Evolutionary conservation across 2,329 filamentous ascomycete genomes (phyloP).

Genomic region (Scytalidium sp.): DNA sequence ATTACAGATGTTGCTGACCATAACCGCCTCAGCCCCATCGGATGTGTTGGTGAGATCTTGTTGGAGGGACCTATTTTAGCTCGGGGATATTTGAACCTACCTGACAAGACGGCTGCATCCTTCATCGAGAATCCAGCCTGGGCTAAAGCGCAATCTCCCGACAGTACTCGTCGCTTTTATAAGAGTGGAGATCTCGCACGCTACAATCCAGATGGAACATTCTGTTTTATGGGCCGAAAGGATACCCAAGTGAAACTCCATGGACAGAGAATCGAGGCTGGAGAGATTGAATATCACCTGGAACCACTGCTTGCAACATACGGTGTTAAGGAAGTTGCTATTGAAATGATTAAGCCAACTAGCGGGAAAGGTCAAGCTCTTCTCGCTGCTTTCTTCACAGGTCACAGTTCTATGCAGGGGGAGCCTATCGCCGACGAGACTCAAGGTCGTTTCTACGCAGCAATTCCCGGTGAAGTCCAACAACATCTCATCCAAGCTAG

Average conservation of each 20-base stretch:
- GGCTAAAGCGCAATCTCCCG: background rate
- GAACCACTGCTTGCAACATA: too few species aligned
- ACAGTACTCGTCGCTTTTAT: constrained; percentile 44
- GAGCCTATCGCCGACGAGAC: too few species aligned
- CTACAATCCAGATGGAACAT: constrained; percentile 52
- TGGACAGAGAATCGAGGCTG: constrained; percentile 60
- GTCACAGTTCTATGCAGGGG: too few species aligned
- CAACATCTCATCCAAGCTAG: too few species aligned
- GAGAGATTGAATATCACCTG: constrained; percentile 42
- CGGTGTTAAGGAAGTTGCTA: too few species aligned
- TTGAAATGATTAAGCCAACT: too few species aligned
- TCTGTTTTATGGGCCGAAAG: constrained; percentile 58
- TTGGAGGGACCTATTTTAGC: constrained; percentile 7
- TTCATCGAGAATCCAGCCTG: constrained; percentile 1
- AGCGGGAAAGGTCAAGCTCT: too few species aligned
- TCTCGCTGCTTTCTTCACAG: too few species aligned
- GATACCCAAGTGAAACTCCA: constrained; percentile 64
- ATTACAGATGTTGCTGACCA: background rate
- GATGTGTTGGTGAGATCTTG: constrained; percentile 5
- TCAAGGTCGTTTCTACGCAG: too few species aligned
- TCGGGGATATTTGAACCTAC: constrained; percentile 3
- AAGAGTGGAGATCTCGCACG: constrained; percentile 61
- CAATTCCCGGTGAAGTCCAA: too few species aligned
- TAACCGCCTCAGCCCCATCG: background rate
- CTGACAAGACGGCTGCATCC: constrained; percentile 1